These are phyloP conservation scores for Omphalotus guepiniiformis DNA, from an alignment of 768 basidiomycete species.

Conservation along the genomic window DNA sequence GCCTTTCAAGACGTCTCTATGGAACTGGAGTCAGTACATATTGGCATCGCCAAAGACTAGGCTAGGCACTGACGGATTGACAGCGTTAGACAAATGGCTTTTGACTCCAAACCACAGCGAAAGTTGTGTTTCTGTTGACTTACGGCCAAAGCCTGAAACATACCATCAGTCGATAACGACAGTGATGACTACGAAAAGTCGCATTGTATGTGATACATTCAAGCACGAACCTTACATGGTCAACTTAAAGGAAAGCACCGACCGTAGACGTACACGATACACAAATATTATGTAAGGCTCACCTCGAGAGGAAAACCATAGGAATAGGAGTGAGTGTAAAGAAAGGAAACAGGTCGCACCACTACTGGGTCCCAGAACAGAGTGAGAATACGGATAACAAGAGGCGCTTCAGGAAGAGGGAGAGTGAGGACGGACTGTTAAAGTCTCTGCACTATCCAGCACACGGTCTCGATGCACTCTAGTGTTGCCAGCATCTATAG, in stretches of 20 bases:
- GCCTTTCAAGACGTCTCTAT: too few relatives aligned
- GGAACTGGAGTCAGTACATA: too few relatives aligned
- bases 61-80: too few relatives aligned
- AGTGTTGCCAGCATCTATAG: constrained; percentile 36
- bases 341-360: constrained; percentile 1
- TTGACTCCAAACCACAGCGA: too few relatives aligned
- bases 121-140: too few relatives aligned
- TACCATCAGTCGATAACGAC: too few relatives aligned
- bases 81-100: too few relatives aligned
- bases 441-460: not conserved
- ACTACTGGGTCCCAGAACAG: not conserved
- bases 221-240: constrained; percentile 7
- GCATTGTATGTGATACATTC: constrained; percentile 1
- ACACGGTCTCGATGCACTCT: too few relatives aligned
- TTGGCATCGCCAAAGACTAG: too few relatives aligned
- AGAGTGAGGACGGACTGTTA: constrained; percentile 10
- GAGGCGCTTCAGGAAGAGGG: not conserved
- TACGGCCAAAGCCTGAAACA: too few relatives aligned
- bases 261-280: constrained; percentile 9
- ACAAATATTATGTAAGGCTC: constrained; percentile 7
- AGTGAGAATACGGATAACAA: constrained; percentile 6
- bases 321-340: not conserved
- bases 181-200: too few relatives aligned
- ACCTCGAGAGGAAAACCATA: constrained; percentile 3
- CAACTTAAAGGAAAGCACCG: constrained; percentile 1